phyloP scores from a whole-genome alignment of 2,329 filamentous ascomycete species.

The Penicillium sp. region DNA sequence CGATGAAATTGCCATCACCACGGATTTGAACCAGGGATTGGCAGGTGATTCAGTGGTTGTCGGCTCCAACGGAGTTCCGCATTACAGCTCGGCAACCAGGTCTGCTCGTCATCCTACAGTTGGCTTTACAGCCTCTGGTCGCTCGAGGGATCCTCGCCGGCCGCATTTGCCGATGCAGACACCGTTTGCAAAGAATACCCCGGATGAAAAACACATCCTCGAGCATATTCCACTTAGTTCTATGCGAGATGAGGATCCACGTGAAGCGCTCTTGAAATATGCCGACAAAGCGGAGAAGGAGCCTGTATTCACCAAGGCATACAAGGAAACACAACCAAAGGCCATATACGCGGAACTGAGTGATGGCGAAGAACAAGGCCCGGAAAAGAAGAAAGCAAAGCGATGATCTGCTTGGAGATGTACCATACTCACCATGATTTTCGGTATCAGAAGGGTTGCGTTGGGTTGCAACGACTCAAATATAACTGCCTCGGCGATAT shows the following conservation, averaged over 20 bases:
- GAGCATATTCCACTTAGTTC: conserved; percentile 84
- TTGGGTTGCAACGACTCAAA: background rate
- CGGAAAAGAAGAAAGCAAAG: conserved; percentile 60
- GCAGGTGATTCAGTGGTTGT: conserved; percentile 79
- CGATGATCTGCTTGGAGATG: conserved; percentile 21
- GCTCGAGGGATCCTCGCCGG: conserved; percentile 72
- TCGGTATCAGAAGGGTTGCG: background rate
- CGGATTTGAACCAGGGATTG: conserved; percentile 75
- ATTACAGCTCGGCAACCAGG: conserved; percentile 65
- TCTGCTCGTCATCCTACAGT: conserved; percentile 64
- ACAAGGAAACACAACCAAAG: conserved; percentile 86
- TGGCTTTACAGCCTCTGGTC: conserved; percentile 74
- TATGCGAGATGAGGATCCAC: conserved; percentile 94
- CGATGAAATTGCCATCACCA: conserved; percentile 90
- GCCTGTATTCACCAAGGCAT: conserved; percentile 90
- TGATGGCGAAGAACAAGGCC: conserved; percentile 69
- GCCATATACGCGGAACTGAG: conserved; percentile 87
- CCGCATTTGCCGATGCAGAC: conserved; percentile 83
- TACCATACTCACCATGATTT: background rate
- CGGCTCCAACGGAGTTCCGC: conserved; percentile 67
- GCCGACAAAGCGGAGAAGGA: conserved; percentile 90
- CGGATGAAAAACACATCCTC: conserved; percentile 84
- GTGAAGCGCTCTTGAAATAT: conserved; percentile 92
- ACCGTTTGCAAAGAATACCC: conserved; percentile 85
- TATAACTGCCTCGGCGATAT: background rate